Evolutionary conservation across 495 filamentous ascomycete genomes (phyloP), one percentile per base, ranked within the genome.

Genomic region (Neurospora sp.): DNA sequence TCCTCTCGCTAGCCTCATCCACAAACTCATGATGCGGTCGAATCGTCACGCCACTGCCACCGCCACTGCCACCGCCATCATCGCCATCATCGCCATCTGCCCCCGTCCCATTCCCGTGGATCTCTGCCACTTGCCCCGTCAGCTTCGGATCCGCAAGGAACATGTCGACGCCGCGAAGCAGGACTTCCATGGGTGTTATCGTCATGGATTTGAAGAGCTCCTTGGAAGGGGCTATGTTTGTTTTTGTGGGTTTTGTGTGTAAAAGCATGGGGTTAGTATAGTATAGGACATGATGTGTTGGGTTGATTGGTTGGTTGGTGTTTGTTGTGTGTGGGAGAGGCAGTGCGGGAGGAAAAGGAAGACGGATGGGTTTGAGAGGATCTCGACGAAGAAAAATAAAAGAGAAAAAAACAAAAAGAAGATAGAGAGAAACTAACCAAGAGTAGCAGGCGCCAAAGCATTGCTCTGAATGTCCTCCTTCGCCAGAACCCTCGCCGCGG

Each of bases 151-250:
- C 84, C 0, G 48, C 76, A 9, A 84, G 72, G n/a, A 89, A 79
- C 73, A 82, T 77, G 22, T 77, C 78, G 0, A 87, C 82, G 8
- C 84, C 86, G 18, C 78, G 81, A 37, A 84, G 74, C 0, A 85
- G 81, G 2, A 87, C 88, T 10, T 78, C 79, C 81, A 87, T 85
- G 10, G 88, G 88, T 8, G 87, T 89, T 8, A 88, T 41, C 5
- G 84, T 75, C 87, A 88, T 88, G 3, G 81, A 76, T 37, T 82
- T 78, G 76, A 87, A 87, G 9, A 89, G 76, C 1, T 73, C 76
- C 61, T 85, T 78, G 68, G 78, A 77, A 2, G 85, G 81, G 3
- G 85, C 80, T 31, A 88, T 82, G 40, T 84, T 85, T 1, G 85
- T 86, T 73, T 84, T 86, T 88, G 35, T 37, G 5, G 35, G 35